A percentile compares a stretch with the other conserved stretches of the same genome.
Conservation (phyloP, 352 stramenopile genomes). For the Phytopythium ostracodes region DNA sequence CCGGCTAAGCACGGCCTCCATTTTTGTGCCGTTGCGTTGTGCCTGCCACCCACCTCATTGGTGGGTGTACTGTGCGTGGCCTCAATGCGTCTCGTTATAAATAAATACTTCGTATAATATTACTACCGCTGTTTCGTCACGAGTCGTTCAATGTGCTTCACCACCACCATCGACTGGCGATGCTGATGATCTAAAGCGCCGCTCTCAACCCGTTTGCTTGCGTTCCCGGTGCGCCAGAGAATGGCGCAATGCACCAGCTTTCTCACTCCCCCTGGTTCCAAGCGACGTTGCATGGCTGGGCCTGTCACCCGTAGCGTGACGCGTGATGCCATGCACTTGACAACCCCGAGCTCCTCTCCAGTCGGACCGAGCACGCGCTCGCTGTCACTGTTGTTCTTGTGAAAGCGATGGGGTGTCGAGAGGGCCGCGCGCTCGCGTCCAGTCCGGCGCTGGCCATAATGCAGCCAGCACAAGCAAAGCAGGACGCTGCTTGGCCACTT, state of each 20-base stretch:
- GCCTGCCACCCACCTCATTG: neutral
- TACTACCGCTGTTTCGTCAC: neutral
- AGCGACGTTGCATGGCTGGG: no score
- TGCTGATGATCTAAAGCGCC: no score
- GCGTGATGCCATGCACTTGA: neutral
- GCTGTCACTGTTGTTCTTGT: neutral
- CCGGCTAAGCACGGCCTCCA: neutral
- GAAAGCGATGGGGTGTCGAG: no score
- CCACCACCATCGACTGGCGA: no score
- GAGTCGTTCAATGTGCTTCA: neutral
- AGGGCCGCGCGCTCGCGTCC: no score
- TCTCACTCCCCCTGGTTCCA: neutral
- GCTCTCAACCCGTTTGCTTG: no score
- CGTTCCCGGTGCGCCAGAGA: no score
- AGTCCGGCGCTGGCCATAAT: neutral
- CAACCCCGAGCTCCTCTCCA: neutral
- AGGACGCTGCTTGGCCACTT: neutral
- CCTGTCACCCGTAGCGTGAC: no score
- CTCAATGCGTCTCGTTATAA: neutral
- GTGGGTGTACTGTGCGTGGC: neutral
- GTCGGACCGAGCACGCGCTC: neutral
- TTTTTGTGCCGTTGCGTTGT: neutral
- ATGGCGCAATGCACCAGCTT: neutral
- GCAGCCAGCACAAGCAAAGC: no score
- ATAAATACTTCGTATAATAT: neutral